A percentile compares a stretch with the other conserved stretches of the same genome.
Conservation (phyloP, 345 rosid genomes). For the Cardiospermum halicacabum region DNA sequence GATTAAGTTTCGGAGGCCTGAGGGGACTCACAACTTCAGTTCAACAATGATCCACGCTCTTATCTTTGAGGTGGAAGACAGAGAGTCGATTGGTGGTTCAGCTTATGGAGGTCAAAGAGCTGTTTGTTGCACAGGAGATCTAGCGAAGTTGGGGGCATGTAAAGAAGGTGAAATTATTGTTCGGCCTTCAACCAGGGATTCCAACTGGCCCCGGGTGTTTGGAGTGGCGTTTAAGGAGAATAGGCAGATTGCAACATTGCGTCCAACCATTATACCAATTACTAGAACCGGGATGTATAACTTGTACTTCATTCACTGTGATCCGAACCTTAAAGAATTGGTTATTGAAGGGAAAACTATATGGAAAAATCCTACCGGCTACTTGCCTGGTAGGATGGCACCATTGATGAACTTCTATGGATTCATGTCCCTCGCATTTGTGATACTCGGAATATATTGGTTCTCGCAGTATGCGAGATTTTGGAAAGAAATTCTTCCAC, state of each 20-base stretch:
- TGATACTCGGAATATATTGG: slow-evolving; percentile 85
- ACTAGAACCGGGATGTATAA: slow-evolving; percentile 92
- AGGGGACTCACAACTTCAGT: slow-evolving; percentile 42
- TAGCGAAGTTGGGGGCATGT: slow-evolving; percentile 84
- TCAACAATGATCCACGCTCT: slow-evolving; percentile 63
- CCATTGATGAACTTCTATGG: slow-evolving; percentile 89
- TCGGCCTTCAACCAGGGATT: slow-evolving; percentile 63
- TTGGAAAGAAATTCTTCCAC: slow-evolving; percentile 87
- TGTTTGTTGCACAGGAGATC: slow-evolving; percentile 85
- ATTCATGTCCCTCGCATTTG: slow-evolving; percentile 84
- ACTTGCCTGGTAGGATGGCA: slow-evolving; percentile 95
- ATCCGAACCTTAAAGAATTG: slow-evolving; percentile 57
- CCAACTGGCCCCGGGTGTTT: slow-evolving; percentile 73
- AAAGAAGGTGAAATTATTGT: slow-evolving; percentile 65
- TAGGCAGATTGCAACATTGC: slow-evolving; percentile 47
- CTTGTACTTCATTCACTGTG: slow-evolving; percentile 86
- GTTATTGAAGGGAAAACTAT: slow-evolving; percentile 75
- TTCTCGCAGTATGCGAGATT: slow-evolving; percentile 89
- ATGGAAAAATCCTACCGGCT: slow-evolving; percentile 94
- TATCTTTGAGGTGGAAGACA: slow-evolving; percentile 77
- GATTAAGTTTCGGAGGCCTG: slow-evolving; percentile 56
- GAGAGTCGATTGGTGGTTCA: slow-evolving; percentile 86
- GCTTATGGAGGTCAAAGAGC: slow-evolving; percentile 99
- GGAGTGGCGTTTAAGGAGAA: slow-evolving; percentile 49
- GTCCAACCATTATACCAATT: slow-evolving; percentile 48